Conservation (phyloP, 2,329 filamentous ascomycete genomes). For the Nigrograna mackinnonii region DNA sequence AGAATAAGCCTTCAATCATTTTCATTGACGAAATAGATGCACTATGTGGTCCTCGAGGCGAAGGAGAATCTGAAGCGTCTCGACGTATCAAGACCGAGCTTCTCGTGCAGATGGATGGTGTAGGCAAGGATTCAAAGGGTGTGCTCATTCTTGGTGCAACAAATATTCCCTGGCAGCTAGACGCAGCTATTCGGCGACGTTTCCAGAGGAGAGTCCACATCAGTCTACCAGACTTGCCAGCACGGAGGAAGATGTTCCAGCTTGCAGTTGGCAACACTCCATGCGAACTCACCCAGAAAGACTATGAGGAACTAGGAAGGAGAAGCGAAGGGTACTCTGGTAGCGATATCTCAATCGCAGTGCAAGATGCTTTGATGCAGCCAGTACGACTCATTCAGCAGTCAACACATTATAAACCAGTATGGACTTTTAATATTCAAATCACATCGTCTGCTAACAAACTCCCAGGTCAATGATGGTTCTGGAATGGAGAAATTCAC, state of each 20-base stretch:
- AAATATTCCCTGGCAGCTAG: slow-evolving; percentile 98
- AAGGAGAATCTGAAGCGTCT: slow-evolving; percentile 97
- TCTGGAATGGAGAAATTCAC: slow-evolving; percentile 69
- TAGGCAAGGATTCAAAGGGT: slow-evolving; percentile 91
- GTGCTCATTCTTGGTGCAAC: slow-evolving; percentile 95
- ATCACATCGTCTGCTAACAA: slow-evolving; percentile 3
- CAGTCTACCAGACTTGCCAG: slow-evolving; percentile 82
- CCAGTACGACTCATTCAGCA: slow-evolving; percentile 96
- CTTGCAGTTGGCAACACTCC: slow-evolving; percentile 91
- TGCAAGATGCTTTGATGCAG: slow-evolving; percentile 96
- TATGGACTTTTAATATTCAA: slow-evolving; percentile 41
- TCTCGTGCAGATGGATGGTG: slow-evolving; percentile 98
- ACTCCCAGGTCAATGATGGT: slow-evolving; percentile 69
- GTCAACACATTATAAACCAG: slow-evolving; percentile 96
- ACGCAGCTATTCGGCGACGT: slow-evolving; percentile 90
- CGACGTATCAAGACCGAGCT: slow-evolving; percentile 98
- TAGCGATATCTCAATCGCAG: slow-evolving; percentile 92
- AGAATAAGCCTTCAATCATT: slow-evolving; percentile 97
- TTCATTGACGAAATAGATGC: slow-evolving; percentile 99
- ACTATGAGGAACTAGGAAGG: slow-evolving; percentile 79
- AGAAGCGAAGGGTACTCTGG: slow-evolving; percentile 93
- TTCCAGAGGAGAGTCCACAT: slow-evolving; percentile 98
- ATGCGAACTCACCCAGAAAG: slow-evolving; percentile 75
- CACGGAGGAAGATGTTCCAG: slow-evolving; percentile 94
- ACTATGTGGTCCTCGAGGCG: slow-evolving; percentile 86